Percentiles rank a stretch among this genome's conserved stretches.
Evolutionary conservation across 495 filamentous ascomycete species (phyloP).

Genomic region (Evernia prunastri): DNA sequence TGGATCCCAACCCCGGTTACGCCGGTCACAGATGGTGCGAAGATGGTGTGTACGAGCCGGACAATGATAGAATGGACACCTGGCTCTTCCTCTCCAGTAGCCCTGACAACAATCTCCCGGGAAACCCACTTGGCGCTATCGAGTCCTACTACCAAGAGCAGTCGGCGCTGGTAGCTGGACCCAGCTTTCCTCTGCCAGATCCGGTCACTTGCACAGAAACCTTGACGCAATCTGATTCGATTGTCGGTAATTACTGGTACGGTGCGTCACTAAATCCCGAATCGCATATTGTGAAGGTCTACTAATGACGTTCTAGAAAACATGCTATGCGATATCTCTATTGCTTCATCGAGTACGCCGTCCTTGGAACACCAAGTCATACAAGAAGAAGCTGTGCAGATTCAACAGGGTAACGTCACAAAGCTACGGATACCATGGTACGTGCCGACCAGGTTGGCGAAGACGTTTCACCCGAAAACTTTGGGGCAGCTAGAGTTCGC

Average conservation of each 20-base stretch:
- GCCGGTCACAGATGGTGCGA: conserved; percentile 47
- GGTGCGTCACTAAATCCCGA: neutral
- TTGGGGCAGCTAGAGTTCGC: neutral
- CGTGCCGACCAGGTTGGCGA: neutral
- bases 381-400: neutral
- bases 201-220: neutral
- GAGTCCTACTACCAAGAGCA: neutral
- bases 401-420: neutral
- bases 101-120: neutral
- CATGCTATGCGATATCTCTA: conserved; percentile 1
- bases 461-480: conserved; percentile 1
- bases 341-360: neutral
- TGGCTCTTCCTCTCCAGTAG: conserved; percentile 38
- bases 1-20: conserved; percentile 38
- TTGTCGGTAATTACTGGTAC: neutral
- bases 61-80: conserved; percentile 34
- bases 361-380: neutral
- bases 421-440: neutral
- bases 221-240: neutral
- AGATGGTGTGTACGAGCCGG: conserved; percentile 37
- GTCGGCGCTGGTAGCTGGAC: neutral
- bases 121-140: neutral
- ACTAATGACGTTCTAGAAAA: neutral
- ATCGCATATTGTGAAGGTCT: neutral
- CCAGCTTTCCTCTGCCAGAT: neutral